Base-by-base conservation (phyloP, 108 stramenopile genomes). In the Pseudonitzschia multiseries region DNA sequence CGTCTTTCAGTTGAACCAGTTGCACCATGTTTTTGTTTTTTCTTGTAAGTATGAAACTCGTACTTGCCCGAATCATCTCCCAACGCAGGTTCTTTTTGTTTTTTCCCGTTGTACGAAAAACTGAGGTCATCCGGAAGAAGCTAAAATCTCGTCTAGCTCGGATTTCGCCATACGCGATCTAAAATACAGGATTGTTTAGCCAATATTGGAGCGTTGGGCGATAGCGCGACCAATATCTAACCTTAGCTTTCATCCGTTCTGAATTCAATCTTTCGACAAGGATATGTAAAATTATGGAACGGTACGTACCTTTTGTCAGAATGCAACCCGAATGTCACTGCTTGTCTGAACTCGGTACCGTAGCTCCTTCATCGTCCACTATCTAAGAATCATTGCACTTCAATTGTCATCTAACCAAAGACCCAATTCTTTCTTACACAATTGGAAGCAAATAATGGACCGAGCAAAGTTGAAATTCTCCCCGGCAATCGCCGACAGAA, bases 401-500 rank as follows among this genome's bases (percentile, higher is more conserved):
- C 8, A 48, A 48, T 48, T 48, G 46, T 10, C 46, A 14, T 18
- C 42, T 48, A 2, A 18, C 46, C 1, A 48, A 48, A 48, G 2
- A 48, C 18, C 46, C 4, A 48, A 48, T 48, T 48, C 46, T 8
- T 10, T 36, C 4, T 36, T 14, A 14, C 46, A 14, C 1, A 10
- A 48, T 48, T 14, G 46, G 13, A 14, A 18, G 46, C 13, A 18
- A 48, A 48, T 48, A 1, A 59, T 59, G 57, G n/a, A 59, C 31
- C 57, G 21, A 65, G 40, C 33, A 36, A 65, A 41, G 41, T 32
- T 74, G 13, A 74, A 74, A 48, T 66, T 21, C 40, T 64, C 73
- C 13, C 65, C 65, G 48, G 66, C 74, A 26, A 75, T 75, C 33
- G 57, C 67, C 26, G 74, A 75, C 67, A 46, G 13, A 56, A 52